Evolutionary conservation across 2,329 filamentous ascomycete species (phyloP).

Genomic region (Aspergillus fumigatiaffinis): DNA sequence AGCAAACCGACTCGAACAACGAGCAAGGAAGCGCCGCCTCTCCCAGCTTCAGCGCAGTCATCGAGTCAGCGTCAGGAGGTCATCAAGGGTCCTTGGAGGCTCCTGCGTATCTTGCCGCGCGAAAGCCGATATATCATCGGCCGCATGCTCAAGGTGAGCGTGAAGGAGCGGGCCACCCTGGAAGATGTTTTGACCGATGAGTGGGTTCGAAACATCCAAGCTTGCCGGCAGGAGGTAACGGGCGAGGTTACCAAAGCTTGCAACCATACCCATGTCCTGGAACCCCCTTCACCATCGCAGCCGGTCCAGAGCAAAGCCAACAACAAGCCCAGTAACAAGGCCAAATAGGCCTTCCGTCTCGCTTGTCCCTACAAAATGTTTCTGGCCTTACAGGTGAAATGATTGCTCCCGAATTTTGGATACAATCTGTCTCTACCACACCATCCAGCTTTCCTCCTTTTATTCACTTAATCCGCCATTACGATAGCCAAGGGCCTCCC

Average conservation of each 20-base stretch:
- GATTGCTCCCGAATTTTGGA: conserved; percentile 3
- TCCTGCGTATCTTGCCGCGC: conserved; percentile 79
- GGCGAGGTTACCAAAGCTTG: conserved; percentile 68
- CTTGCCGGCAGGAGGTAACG: conserved; percentile 74
- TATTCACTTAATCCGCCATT: conserved; percentile 1
- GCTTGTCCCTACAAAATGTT: neutral
- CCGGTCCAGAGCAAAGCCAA: conserved; percentile 35
- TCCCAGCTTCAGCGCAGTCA: conserved; percentile 23
- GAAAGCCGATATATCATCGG: conserved; percentile 88
- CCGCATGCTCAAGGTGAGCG: conserved; percentile 87
- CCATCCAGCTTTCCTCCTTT: conserved; percentile 4
- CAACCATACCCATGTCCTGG: conserved; percentile 80
- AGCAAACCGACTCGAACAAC: conserved; percentile 32
- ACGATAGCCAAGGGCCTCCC: conserved; percentile 6
- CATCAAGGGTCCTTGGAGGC: conserved; percentile 88
- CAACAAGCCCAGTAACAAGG: conserved; percentile 14
- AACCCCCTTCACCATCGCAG: conserved; percentile 52
- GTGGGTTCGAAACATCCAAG: conserved; percentile 81
- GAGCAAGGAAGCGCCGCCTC: conserved; percentile 38
- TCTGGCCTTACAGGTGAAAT: conserved; percentile 1
- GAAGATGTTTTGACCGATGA: conserved; percentile 80
- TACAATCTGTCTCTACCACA: conserved; percentile 4
- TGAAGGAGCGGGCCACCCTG: conserved; percentile 76
- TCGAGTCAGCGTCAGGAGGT: conserved; percentile 57
- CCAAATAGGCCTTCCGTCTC: neutral